Conservation (phyloP, 129 eudicot species). For the Flaveria sonorensis region DNA sequence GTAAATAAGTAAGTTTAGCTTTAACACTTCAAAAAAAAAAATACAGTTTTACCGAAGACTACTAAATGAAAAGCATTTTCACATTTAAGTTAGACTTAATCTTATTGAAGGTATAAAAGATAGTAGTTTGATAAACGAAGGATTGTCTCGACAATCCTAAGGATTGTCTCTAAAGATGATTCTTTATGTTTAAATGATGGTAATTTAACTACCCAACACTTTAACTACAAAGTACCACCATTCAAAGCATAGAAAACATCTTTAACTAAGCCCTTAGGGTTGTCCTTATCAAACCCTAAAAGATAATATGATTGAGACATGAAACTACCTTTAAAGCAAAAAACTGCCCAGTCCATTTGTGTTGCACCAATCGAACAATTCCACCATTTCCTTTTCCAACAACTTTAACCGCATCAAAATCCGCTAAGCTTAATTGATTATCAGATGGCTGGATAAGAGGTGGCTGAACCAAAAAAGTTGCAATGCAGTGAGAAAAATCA, state of each 20-base stretch:
- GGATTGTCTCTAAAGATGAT: not conserved
- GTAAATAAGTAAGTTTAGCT: not conserved
- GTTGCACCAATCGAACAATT: conserved; percentile 92
- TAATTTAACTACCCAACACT: conserved; percentile 2
- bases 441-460: conserved; percentile 86
- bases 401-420: conserved; percentile 86
- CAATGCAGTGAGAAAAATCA: conserved; percentile 17
- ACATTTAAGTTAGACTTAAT: not conserved
- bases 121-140: not conserved
- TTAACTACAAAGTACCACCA: conserved; percentile 1
- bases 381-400: conserved; percentile 98
- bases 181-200: not conserved
- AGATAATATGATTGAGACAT: conserved; percentile 9
- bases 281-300: not conserved
- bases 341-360: conserved; percentile 99
- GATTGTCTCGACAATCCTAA: not conserved
- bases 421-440: conserved; percentile 90
- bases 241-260: not conserved
- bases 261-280: not conserved
- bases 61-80: not conserved
- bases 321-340: conserved; percentile 87
- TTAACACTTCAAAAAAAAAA: not conserved
- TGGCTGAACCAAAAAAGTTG: conserved; percentile 56
- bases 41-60: not conserved
- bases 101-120: conserved; percentile 14